phyloP scores from a whole-genome alignment of 148 eudicot genomes.

The Heliamphora exappendiculata region DNA sequence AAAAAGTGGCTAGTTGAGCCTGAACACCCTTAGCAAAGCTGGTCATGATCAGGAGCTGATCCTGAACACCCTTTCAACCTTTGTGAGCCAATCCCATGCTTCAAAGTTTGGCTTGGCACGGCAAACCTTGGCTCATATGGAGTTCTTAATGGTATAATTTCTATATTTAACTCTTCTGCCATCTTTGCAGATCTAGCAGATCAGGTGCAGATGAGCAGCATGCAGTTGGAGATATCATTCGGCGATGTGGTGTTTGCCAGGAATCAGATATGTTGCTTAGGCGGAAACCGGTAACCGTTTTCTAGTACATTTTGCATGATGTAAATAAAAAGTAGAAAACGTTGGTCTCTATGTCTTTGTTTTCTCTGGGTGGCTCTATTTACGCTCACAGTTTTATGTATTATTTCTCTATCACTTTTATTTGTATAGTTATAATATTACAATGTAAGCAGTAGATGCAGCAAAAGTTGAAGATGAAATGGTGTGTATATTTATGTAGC shows the following conservation, averaged over 20 bases:
- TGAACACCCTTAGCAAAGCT: no score
- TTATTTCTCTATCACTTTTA: background rate
- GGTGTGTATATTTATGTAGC: background rate
- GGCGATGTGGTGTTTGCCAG: slow-evolving; percentile 66
- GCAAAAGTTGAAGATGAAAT: background rate
- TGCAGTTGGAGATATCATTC: slow-evolving; percentile 46
- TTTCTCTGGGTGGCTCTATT: background rate
- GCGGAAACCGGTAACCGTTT: slow-evolving; percentile 56
- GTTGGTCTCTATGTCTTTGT: background rate
- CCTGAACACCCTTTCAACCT: background rate
- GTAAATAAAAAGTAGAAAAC: background rate
- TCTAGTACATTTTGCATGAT: background rate
- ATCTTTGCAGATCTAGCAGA: slow-evolving; percentile 52
- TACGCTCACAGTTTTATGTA: background rate
- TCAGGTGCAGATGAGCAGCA: slow-evolving; percentile 51
- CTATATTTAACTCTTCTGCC: background rate
- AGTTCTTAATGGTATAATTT: background rate
- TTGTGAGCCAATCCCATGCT: background rate
- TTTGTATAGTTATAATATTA: background rate
- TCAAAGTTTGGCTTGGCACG: background rate
- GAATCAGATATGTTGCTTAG: slow-evolving; percentile 81
- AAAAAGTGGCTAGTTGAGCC: background rate
- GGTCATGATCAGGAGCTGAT: no score
- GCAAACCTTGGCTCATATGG: background rate
- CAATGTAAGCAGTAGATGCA: no score